Conservation (phyloP, 345 rosid genomes). For the Eucalyptus cloeziana region DNA sequence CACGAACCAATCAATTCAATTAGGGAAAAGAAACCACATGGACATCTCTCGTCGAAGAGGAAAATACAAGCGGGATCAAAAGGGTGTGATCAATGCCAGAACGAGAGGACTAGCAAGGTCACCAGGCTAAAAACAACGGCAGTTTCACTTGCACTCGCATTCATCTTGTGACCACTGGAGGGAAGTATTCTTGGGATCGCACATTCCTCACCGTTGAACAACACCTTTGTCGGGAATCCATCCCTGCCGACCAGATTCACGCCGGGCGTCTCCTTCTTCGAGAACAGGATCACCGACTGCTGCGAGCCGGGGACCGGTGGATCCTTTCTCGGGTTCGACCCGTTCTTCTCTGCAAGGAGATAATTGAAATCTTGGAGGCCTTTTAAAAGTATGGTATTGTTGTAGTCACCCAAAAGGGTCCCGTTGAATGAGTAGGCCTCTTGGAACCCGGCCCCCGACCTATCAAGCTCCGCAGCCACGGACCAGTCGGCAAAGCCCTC, state of each 20-base stretch:
- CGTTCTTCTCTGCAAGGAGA: slow-evolving; percentile 18
- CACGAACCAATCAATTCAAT: background rate
- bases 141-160: background rate
- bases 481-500: slow-evolving; percentile 21
- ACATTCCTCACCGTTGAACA: slow-evolving; percentile 39
- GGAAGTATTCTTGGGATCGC: slow-evolving; percentile 15
- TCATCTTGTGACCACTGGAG: background rate
- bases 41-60: background rate
- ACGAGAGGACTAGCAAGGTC: background rate
- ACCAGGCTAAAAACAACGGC: background rate
- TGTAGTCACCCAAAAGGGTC: background rate
- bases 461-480: slow-evolving; percentile 13
- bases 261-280: slow-evolving; percentile 13
- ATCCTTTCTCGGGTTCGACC: slow-evolving; percentile 21
- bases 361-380: slow-evolving; percentile 15
- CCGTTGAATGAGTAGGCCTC: slow-evolving; percentile 31
- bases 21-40: background rate
- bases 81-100: background rate
- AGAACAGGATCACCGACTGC: slow-evolving; percentile 30
- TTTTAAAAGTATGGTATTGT: slow-evolving; percentile 14
- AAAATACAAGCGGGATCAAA: background rate
- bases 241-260: slow-evolving; percentile 14
- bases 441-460: slow-evolving; percentile 11
- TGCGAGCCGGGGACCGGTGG: slow-evolving; percentile 34
- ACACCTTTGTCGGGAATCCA: slow-evolving; percentile 29